Conservation (phyloP, 495 filamentous ascomycete genomes). For the Entonaema liquescens region DNA sequence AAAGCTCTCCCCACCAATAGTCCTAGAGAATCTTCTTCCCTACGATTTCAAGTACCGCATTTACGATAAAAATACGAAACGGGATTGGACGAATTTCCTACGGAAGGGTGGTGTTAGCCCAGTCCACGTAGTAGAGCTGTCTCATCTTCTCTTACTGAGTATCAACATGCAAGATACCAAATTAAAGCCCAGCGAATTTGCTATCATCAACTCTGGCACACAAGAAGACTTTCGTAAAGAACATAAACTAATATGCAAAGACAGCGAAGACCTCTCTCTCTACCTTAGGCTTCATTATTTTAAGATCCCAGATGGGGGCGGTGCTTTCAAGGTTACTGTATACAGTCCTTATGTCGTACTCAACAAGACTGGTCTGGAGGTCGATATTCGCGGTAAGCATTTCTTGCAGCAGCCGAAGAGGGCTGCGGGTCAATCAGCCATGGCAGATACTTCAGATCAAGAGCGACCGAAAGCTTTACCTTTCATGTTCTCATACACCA, state of each 20-base stretch:
- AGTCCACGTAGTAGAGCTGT: constrained; percentile 95
- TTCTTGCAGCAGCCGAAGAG: constrained; percentile 83
- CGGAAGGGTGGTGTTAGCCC: constrained; percentile 95
- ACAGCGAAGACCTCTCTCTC: constrained; percentile 79
- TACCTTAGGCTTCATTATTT: constrained; percentile 90
- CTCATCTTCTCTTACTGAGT: constrained; percentile 89
- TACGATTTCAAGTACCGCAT: constrained; percentile 99
- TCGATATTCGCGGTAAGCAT: constrained; percentile 88
- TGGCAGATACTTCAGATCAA: constrained; percentile 48
- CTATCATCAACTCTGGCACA: constrained; percentile 90
- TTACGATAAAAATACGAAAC: constrained; percentile 96
- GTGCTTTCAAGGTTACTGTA: constrained; percentile 93
- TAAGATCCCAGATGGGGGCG: constrained; percentile 90
- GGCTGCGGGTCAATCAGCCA: constrained; percentile 76
- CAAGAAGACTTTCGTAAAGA: constrained; percentile 91
- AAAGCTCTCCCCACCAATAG: constrained; percentile 87
- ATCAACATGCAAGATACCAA: constrained; percentile 95
- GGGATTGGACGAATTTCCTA: constrained; percentile 98
- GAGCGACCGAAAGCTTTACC: constrained; percentile 75
- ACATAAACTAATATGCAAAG: constrained; percentile 78
- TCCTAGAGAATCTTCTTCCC: constrained; percentile 92
- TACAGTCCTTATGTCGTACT: constrained; percentile 93
- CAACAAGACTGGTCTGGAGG: constrained; percentile 91
- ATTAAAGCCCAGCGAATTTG: constrained; percentile 94
- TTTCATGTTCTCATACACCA: constrained; percentile 93